Evolutionary conservation across 1,139 yeast genomes (phyloP).

Genomic region (Casaregolazyma suthepensis): DNA sequence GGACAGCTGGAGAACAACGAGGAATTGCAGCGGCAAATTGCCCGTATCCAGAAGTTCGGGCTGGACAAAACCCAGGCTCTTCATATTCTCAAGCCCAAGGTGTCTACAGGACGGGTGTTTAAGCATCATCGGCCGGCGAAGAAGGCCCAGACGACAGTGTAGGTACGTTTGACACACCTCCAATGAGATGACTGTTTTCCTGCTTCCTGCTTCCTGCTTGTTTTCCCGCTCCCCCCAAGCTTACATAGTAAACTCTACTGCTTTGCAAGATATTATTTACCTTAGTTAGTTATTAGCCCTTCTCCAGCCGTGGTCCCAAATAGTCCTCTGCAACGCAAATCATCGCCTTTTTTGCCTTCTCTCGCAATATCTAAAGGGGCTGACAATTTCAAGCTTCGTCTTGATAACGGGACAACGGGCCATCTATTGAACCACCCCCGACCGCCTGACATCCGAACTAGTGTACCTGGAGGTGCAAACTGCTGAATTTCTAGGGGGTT

Average conservation of each 20-base stretch:
- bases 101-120: background rate
- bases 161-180: too few relatives aligned
- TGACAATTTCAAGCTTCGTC: background rate
- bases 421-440: background rate
- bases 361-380: background rate
- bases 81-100: background rate
- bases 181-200: too few relatives aligned
- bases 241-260: too few relatives aligned
- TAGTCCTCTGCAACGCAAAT: background rate
- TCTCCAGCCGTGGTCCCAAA: background rate
- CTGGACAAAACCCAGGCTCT: slow-evolving; percentile 29
- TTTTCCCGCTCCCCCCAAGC: background rate
- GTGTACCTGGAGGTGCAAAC: background rate
- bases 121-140: background rate
- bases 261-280: background rate
- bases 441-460: background rate
- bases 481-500: background rate
- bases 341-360: background rate
- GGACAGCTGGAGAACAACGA: slow-evolving; percentile 49
- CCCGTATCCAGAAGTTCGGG: slow-evolving; percentile 79
- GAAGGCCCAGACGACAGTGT: background rate
- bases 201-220: background rate
- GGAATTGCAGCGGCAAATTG: slow-evolving; percentile 42
- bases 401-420: background rate
- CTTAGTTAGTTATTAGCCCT: background rate